Evolutionary conservation across 2,329 filamentous ascomycete genomes (phyloP).

Genomic region (Xylaria polymorpha): DNA sequence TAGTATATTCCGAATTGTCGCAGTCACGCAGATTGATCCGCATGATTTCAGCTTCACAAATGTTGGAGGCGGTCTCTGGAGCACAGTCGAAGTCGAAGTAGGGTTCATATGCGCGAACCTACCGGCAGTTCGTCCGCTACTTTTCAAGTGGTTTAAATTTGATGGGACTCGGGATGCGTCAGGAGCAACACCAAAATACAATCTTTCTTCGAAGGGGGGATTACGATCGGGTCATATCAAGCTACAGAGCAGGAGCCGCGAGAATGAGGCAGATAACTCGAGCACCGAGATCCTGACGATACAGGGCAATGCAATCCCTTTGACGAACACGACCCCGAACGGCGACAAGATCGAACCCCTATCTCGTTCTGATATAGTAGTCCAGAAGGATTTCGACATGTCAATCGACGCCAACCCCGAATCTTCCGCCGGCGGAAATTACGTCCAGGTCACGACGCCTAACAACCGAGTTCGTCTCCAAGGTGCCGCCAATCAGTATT

Average conservation of each 20-base stretch:
- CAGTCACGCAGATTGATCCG: conserved; percentile 45
- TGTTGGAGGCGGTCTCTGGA: conserved; percentile 47
- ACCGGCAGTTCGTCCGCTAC: conserved; percentile 43
- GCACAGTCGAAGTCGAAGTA: conserved; percentile 47
- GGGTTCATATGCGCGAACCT: conserved; percentile 49
- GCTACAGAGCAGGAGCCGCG: conserved; percentile 40
- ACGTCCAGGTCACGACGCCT: conserved; percentile 41
- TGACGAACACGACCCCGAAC: conserved; percentile 31
- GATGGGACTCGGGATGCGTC: conserved; percentile 36
- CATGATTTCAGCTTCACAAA: conserved; percentile 46
- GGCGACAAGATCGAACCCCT: conserved; percentile 34
- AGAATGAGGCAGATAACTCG: conserved; percentile 42
- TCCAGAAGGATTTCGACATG: conserved; percentile 45
- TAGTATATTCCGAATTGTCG: conserved; percentile 48
- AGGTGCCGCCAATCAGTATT: conserved; percentile 35
- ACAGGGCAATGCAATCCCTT: conserved; percentile 35
- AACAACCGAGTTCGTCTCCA: conserved; percentile 40
- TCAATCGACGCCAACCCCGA: conserved; percentile 41
- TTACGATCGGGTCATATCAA: conserved; percentile 41
- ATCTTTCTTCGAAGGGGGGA: conserved; percentile 42
- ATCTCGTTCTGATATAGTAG: conserved; percentile 43
- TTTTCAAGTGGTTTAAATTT: conserved; percentile 44
- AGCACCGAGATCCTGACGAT: conserved; percentile 45
- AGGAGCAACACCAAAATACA: conserved; percentile 40
- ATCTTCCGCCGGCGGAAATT: conserved; percentile 33